phyloP scores from a whole-genome alignment of 352 stramenopile species.

The Phytophthora uliginosa region DNA sequence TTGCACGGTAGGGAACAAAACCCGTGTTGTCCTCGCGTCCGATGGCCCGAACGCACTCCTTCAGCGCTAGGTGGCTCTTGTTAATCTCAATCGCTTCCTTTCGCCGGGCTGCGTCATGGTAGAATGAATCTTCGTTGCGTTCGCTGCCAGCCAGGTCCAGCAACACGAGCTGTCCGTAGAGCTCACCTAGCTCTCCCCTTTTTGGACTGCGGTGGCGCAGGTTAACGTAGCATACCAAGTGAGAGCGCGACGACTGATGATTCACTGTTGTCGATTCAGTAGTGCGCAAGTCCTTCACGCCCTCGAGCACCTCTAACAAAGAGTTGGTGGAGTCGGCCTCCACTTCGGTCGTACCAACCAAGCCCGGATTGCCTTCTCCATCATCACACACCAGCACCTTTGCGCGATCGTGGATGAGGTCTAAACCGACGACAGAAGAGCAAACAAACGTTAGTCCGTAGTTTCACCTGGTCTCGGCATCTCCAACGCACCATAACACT shows the following conservation, averaged over 20 bases:
- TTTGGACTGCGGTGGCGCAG: slow-evolving; percentile 36
- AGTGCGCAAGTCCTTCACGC: slow-evolving; percentile 74
- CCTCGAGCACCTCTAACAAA: slow-evolving; percentile 68
- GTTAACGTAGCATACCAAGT: slow-evolving; percentile 78
- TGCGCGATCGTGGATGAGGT: slow-evolving; percentile 54
- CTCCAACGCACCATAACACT: slow-evolving; percentile 59
- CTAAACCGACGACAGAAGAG: slow-evolving; percentile 18
- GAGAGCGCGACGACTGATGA: slow-evolving; percentile 76
- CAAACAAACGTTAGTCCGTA: not conserved
- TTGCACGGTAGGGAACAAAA: slow-evolving; percentile 78
- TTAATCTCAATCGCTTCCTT: slow-evolving; percentile 90
- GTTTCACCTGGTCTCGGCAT: not conserved
- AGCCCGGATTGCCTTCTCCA: slow-evolving; percentile 63
- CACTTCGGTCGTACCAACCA: slow-evolving; percentile 71
- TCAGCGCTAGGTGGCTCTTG: slow-evolving; percentile 83
- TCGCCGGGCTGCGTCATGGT: slow-evolving; percentile 75
- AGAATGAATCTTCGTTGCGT: slow-evolving; percentile 82
- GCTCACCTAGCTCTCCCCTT: slow-evolving; percentile 25
- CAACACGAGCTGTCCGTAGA: slow-evolving; percentile 63
- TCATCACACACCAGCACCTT: slow-evolving; percentile 85
- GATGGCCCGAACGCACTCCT: slow-evolving; percentile 85
- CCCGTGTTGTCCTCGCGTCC: slow-evolving; percentile 61
- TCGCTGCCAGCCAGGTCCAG: slow-evolving; percentile 84
- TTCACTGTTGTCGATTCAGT: slow-evolving; percentile 88
- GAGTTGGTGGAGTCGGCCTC: slow-evolving; percentile 67